Evolutionary conservation across 1,284 basidiomycete species (phyloP), one percentile per base, ranked within the genome.

Genomic region (Tylopilus sp.): DNA sequence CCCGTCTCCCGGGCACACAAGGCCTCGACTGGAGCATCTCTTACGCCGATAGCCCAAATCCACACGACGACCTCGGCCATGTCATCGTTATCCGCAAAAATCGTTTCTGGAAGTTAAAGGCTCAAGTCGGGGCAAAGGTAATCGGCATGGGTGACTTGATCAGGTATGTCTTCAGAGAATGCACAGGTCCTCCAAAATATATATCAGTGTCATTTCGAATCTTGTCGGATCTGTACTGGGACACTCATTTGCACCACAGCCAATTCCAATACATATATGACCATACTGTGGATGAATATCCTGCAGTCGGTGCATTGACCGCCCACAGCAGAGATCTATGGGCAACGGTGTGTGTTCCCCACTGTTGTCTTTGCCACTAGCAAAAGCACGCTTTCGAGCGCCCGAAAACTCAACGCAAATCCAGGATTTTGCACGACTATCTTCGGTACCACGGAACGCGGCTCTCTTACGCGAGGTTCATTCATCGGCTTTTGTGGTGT

Each of bases 281-380:
- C 43, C 76, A 83, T 57, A 81, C 82, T 13, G 69, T 66, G 2
- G 61, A 74, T n/a, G 77, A 79, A 53, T 80, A 81, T 55, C 84
- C 85, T 12, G 84, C 82, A 15, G 79, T 95, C 33, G 92, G 92
- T 23, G 76, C 86, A 5, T 69, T 96, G 48, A 81, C 89, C 0
- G 81, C 88, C 6, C 81, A 82, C 40, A 85, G 92, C 61, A 81
- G 92, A 38, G 91, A 95, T 70, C 62, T 78, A 38, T 96, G 92
- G 92, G 82, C 90, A 8, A 84, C 89, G 71, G 86, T 87, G 44
- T 38, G 68, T 55, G 39, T 46, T 19, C 10, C 1, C n/a, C 16
- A 8, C 10, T 4, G 12, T 11, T 37, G 36, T 35, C 15, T 31
- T 15, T 40, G 16, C 44, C 29, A 10, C 23, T 33, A 19, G 23